These are phyloP conservation scores for Xylaria sp. DNA, from an alignment of 495 filamentous ascomycete genomes.

Conservation along the genomic window DNA sequence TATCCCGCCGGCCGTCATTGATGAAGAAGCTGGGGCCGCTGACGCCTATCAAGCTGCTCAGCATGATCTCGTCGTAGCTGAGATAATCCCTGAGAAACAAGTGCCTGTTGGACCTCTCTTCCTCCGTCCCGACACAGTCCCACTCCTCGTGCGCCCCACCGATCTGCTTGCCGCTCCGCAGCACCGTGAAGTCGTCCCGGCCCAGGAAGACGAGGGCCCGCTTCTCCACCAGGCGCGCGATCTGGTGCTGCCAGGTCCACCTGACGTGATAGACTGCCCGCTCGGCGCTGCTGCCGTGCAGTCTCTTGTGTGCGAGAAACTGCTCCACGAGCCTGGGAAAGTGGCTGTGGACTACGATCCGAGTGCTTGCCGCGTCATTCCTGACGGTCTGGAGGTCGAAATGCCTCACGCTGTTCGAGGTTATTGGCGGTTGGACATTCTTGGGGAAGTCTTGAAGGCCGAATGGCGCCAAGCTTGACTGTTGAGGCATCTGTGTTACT, in stretches of 20 bases:
- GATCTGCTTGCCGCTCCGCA: slow-evolving; percentile 24
- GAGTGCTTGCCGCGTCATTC: slow-evolving; percentile 30
- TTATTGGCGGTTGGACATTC: slow-evolving; percentile 17
- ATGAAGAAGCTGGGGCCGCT: slow-evolving; percentile 41
- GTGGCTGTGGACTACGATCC: slow-evolving; percentile 33
- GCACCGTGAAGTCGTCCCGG: slow-evolving; percentile 26
- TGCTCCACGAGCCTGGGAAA: slow-evolving; percentile 32
- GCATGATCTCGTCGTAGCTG: slow-evolving; percentile 45
- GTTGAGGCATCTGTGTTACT: neutral
- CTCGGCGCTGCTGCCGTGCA: slow-evolving; percentile 26
- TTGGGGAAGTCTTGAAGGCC: slow-evolving; percentile 31
- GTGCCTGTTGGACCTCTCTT: slow-evolving; percentile 7
- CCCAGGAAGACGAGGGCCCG: slow-evolving; percentile 34
- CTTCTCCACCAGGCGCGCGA: slow-evolving; percentile 35
- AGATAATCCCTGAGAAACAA: slow-evolving; percentile 31
- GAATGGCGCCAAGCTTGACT: slow-evolving; percentile 10
- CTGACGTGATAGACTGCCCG: slow-evolving; percentile 25
- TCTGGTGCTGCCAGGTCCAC: slow-evolving; percentile 34
- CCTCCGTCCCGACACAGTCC: slow-evolving; percentile 35
- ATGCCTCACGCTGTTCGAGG: slow-evolving; percentile 32
- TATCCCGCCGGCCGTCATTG: slow-evolving; percentile 35
- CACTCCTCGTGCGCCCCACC: slow-evolving; percentile 22
- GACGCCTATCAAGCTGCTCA: slow-evolving; percentile 37
- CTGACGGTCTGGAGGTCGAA: slow-evolving; percentile 29
- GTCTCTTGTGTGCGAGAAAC: slow-evolving; percentile 36